A percentile compares a stretch with the other conserved stretches of the same genome.
These are phyloP conservation scores for Boletus albobrunnescens DNA, from an alignment of 1,284 basidiomycete species.

Conservation along the genomic window DNA sequence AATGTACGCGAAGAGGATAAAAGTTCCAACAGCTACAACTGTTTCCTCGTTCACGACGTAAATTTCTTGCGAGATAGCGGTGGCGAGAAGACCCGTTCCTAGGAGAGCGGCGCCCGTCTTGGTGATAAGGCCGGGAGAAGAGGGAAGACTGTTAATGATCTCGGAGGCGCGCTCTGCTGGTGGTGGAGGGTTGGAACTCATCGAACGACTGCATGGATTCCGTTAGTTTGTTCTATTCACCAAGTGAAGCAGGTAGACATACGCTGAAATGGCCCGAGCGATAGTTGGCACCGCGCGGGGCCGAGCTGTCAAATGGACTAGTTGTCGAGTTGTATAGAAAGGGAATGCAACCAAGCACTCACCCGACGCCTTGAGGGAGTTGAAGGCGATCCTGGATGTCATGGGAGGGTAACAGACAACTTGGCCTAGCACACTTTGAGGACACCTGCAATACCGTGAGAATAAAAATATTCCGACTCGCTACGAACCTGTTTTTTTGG, in stretches of 20 bases:
- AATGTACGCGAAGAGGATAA: conserved; percentile 85
- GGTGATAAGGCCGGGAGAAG: conserved; percentile 84
- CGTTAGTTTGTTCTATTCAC: conserved; percentile 12
- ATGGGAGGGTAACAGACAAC: conserved; percentile 36
- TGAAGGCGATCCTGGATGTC: conserved; percentile 70
- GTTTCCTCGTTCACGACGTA: conserved; percentile 98
- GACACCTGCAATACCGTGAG: conserved; percentile 34
- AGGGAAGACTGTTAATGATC: conserved; percentile 90
- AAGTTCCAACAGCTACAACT: conserved; percentile 77
- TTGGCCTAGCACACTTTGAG: conserved; percentile 12
- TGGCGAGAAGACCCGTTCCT: conserved; percentile 85
- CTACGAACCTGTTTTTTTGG: conserved; percentile 32
- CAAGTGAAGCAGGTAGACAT: conserved; percentile 33
- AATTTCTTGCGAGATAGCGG: conserved; percentile 95
- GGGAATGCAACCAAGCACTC: conserved; percentile 15
- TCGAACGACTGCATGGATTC: conserved; percentile 48
- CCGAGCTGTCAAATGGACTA: conserved; percentile 40
- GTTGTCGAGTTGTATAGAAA: background rate
- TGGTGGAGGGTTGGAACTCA: conserved; percentile 63
- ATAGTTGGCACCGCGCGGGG: conserved; percentile 54
- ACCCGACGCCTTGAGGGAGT: conserved; percentile 62
- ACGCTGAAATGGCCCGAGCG: conserved; percentile 54
- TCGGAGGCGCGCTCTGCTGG: conserved; percentile 88
- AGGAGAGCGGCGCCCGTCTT: conserved; percentile 93
- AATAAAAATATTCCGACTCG: conserved; percentile 41